Percentiles rank a stretch among this genome's conserved stretches.
These are phyloP conservation scores for Venturiaceae sp. DNA, from an alignment of 2,329 filamentous ascomycete species.

Conservation along the genomic window DNA sequence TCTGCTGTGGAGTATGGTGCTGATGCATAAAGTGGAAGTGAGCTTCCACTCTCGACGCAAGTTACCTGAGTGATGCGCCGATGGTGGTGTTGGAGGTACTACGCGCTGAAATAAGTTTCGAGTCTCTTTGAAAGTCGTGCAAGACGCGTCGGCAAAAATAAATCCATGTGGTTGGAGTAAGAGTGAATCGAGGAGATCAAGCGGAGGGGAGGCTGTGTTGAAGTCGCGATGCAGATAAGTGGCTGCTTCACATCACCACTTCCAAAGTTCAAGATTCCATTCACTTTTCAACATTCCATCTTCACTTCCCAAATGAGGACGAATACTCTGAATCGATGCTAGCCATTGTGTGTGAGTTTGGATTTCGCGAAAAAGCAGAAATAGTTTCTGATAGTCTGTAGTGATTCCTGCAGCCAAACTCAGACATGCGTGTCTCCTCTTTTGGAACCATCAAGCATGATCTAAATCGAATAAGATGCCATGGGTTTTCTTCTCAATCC, in stretches of 20 bases:
- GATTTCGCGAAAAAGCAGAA: neutral
- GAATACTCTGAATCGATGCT: neutral
- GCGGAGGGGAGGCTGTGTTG: neutral
- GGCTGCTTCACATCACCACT: too few relatives aligned
- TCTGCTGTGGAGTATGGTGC: neutral
- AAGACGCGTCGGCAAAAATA: neutral
- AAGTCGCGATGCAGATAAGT: too few relatives aligned
- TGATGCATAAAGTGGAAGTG: neutral
- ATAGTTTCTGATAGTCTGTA: neutral
- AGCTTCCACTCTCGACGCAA: neutral
- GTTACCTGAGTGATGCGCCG: neutral
- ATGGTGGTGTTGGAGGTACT: neutral
- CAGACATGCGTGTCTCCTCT: neutral
- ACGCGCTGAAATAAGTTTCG: neutral
- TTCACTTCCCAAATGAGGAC: neutral
- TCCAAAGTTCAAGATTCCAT: too few relatives aligned
- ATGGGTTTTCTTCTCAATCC: neutral
- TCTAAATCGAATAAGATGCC: neutral
- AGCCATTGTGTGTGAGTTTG: neutral
- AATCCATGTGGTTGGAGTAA: neutral
- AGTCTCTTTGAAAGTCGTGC: neutral
- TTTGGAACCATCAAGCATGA: neutral
- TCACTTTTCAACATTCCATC: too few relatives aligned
- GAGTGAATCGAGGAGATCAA: neutral
- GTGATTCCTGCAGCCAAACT: neutral